Conservation (phyloP, 495 filamentous ascomycete species). For the Articulospora tetracladia region DNA sequence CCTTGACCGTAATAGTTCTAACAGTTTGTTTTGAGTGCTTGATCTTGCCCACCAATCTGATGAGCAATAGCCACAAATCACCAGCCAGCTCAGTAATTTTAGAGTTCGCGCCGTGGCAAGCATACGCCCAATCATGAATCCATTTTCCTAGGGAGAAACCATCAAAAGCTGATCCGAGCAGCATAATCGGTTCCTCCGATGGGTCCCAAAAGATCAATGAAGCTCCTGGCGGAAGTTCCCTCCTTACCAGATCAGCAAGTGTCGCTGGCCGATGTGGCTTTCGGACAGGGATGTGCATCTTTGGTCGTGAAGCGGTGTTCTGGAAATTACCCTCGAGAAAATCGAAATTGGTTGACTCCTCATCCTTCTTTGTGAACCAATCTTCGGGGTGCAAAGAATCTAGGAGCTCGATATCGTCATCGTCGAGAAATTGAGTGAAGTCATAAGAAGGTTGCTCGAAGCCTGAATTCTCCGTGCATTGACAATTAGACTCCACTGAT, state of each 20-base stretch:
- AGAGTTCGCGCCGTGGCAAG: constrained; percentile 70
- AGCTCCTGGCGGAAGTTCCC: background rate
- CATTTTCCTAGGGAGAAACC: constrained; percentile 95
- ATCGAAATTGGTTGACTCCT: background rate
- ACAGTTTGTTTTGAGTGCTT: constrained; percentile 82
- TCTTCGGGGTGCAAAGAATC: too few relatives aligned
- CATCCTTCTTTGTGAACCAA: background rate
- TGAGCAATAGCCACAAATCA: constrained; percentile 88
- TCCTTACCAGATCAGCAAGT: background rate
- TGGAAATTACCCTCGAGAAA: background rate
- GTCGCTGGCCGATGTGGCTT: background rate
- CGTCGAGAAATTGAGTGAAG: too few relatives aligned
- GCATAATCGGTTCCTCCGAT: background rate
- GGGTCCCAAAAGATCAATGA: background rate
- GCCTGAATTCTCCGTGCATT: too few relatives aligned
- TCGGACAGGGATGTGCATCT: background rate
- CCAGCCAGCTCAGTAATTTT: constrained; percentile 88
- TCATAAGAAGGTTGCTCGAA: too few relatives aligned
- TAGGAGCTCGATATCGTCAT: too few relatives aligned
- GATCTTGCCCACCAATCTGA: constrained; percentile 86
- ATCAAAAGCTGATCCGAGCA: constrained; percentile 72
- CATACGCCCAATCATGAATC: constrained; percentile 99
- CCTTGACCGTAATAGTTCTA: constrained; percentile 59
- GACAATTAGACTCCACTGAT: too few relatives aligned
- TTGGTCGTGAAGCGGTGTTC: too few relatives aligned